Percentiles rank a stretch among this genome's conserved stretches.
These are phyloP conservation scores for Talaromyces sp. DNA, from an alignment of 2,329 filamentous ascomycete genomes.

Conservation along the genomic window DNA sequence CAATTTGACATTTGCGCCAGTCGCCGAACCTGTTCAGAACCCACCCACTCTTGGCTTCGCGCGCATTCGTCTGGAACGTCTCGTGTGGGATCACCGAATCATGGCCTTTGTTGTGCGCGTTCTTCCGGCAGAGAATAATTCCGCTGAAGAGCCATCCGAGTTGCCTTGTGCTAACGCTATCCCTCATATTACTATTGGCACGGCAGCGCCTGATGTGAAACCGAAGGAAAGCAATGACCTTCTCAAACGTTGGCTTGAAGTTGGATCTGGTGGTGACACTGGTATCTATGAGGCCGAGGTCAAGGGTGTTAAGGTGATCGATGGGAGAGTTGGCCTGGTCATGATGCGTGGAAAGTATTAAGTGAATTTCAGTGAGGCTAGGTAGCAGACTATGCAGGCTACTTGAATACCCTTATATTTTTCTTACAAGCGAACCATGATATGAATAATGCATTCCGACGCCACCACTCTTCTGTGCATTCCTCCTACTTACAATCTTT, in stretches of 20 bases:
- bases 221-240: slow-evolving; percentile 93
- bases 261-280: slow-evolving; percentile 53
- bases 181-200: slow-evolving; percentile 89
- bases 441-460: no score
- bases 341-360: slow-evolving; percentile 37
- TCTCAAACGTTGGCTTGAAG: slow-evolving; percentile 72
- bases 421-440: no score
- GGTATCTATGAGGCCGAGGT: slow-evolving; percentile 60
- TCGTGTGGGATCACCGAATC: slow-evolving; percentile 82
- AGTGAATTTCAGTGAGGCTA: slow-evolving; percentile 1
- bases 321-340: slow-evolving; percentile 58
- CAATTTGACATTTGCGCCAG: slow-evolving; percentile 32
- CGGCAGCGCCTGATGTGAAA: slow-evolving; percentile 72
- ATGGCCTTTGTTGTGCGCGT: slow-evolving; percentile 91
- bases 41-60: slow-evolving; percentile 39
- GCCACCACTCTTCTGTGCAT: no score
- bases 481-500: not conserved
- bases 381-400: no score
- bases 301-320: slow-evolving; percentile 57
- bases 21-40: slow-evolving; percentile 23
- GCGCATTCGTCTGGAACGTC: slow-evolving; percentile 60
- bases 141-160: slow-evolving; percentile 36
- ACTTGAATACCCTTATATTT: not conserved
- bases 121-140: slow-evolving; percentile 42
- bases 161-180: slow-evolving; percentile 77